phyloP scores from a whole-genome alignment of 106 monocot genomes.

The Gastrodia elata region DNA sequence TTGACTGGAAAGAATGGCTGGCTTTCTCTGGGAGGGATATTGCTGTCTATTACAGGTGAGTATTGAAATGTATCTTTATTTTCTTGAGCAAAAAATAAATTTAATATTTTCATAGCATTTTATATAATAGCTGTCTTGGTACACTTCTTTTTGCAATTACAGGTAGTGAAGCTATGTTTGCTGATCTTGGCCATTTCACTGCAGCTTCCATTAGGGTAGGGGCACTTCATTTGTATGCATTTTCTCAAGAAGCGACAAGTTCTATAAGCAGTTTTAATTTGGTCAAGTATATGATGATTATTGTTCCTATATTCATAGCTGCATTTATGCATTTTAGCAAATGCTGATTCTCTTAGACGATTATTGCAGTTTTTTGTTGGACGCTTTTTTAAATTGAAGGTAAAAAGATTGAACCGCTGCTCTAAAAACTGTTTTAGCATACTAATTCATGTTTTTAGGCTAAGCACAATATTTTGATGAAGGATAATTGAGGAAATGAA shows the following conservation, averaged over 20 bases:
- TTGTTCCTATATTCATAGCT: background rate
- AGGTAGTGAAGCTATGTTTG: constrained; percentile 97
- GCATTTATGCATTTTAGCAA: background rate
- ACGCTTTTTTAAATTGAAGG: background rate
- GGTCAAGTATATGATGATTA: background rate
- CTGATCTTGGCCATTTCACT: constrained; percentile 83
- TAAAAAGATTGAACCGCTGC: background rate
- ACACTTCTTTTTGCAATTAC: background rate
- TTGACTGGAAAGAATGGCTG: constrained; percentile 71
- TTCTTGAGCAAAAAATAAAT: background rate
- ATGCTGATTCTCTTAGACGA: background rate
- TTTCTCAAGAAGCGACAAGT: background rate
- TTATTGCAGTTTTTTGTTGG: background rate
- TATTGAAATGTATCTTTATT: background rate
- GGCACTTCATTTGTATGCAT: background rate
- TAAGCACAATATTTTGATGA: background rate
- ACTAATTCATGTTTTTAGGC: background rate
- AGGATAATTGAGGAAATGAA: background rate
- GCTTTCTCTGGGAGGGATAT: constrained; percentile 77
- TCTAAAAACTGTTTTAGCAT: background rate
- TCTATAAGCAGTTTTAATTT: background rate
- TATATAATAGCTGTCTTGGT: background rate
- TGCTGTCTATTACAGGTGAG: constrained; percentile 75
- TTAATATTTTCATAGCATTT: background rate
- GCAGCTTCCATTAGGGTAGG: constrained; percentile 64